phyloP scores from a whole-genome alignment of 192 early-diverging fungal genomes.

The Gaertneriomyces sp. region DNA sequence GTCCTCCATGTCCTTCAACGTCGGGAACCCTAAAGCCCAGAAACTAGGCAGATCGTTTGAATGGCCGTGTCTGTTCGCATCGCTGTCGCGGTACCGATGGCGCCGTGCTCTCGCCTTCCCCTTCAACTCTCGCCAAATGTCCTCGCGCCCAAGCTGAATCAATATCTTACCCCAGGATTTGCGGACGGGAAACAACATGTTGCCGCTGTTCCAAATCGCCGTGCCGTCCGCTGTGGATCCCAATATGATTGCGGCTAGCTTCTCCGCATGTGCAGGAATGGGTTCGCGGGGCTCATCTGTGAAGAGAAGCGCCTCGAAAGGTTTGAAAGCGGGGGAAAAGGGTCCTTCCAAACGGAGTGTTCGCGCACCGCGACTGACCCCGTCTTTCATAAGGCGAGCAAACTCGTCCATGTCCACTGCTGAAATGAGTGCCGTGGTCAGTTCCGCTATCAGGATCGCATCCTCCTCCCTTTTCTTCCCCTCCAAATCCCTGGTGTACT shows the following conservation, averaged over 20 bases:
- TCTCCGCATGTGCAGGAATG: too few relatives aligned
- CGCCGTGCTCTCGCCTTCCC: not conserved
- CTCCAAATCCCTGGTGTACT: slow-evolving; percentile 24
- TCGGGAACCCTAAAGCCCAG: slow-evolving; percentile 31
- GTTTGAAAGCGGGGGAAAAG: too few relatives aligned
- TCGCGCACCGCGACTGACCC: slow-evolving; percentile 12
- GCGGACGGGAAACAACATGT: slow-evolving; percentile 17
- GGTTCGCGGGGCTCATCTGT: too few relatives aligned
- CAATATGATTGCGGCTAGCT: too few relatives aligned
- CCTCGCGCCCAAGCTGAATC: not conserved
- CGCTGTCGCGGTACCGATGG: slow-evolving; percentile 8
- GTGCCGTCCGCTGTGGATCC: not conserved
- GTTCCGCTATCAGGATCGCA: slow-evolving; percentile 10
- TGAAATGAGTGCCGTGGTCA: slow-evolving; percentile 8
- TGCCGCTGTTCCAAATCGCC: slow-evolving; percentile 34
- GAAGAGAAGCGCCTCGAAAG: too few relatives aligned
- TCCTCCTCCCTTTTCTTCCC: slow-evolving; percentile 18
- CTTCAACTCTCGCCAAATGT: not conserved
- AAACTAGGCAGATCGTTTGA: slow-evolving; percentile 30
- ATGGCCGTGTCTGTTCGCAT: slow-evolving; percentile 33
- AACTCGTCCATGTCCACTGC: slow-evolving; percentile 19
- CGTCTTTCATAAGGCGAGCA: slow-evolving; percentile 8
- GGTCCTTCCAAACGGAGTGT: not conserved
- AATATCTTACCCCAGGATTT: slow-evolving; percentile 20
- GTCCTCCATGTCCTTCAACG: slow-evolving; percentile 4